phyloP scores from a whole-genome alignment of 2,329 filamentous ascomycete genomes.

The Botrytis deweyae region DNA sequence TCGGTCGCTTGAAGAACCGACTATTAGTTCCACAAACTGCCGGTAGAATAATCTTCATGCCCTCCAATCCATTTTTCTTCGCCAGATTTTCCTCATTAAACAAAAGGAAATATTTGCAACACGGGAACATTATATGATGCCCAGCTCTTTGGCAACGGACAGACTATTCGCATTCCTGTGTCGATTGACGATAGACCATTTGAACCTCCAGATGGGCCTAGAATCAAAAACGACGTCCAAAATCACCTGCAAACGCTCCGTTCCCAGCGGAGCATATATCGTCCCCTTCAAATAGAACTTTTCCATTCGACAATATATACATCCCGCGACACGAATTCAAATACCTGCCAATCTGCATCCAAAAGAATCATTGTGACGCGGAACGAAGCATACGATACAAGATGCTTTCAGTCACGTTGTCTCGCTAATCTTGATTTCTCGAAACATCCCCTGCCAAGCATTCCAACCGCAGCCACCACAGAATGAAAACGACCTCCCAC shows the following conservation, averaged over 20 bases:
- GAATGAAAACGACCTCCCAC: background rate
- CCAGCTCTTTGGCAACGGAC: background rate
- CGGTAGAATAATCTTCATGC: too few species aligned
- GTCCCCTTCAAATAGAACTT: background rate
- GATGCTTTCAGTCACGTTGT: background rate
- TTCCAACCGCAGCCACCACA: background rate
- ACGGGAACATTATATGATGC: background rate
- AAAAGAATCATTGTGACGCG: background rate
- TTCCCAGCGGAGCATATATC: background rate
- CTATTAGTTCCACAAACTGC: too few species aligned
- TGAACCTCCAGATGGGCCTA: background rate
- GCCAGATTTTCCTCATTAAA: too few species aligned
- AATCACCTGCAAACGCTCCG: background rate
- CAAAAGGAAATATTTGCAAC: background rate
- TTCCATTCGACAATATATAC: background rate
- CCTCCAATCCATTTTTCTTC: too few species aligned
- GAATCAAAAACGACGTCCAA: too few species aligned
- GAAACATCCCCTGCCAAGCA: background rate
- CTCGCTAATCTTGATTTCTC: background rate
- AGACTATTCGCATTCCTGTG: fast-evolving
- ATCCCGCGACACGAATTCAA: background rate
- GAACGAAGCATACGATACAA: background rate
- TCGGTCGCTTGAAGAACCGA: too few species aligned
- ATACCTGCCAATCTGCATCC: background rate
- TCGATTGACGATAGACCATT: background rate